Evolutionary conservation across 1,284 basidiomycete species (phyloP).

Genomic region (Cutaneotrichosporon mucoides): DNA sequence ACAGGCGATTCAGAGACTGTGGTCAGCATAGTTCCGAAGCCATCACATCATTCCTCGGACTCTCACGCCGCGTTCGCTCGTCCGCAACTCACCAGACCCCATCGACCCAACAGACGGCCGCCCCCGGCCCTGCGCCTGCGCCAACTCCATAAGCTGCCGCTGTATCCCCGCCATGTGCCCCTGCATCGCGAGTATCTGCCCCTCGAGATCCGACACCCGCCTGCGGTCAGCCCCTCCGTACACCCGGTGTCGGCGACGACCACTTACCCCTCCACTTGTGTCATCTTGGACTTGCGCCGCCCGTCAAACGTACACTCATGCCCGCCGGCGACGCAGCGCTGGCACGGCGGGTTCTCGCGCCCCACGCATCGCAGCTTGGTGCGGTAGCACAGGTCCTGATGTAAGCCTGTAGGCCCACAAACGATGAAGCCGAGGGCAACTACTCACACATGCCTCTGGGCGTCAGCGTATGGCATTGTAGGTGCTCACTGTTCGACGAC

Average conservation of each 20-base stretch:
- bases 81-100: not conserved
- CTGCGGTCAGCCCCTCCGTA: not conserved
- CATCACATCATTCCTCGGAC: too few relatives aligned
- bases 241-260: not conserved
- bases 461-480: not conserved
- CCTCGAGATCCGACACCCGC: not conserved
- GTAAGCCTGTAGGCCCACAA: not conserved
- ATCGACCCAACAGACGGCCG: not conserved
- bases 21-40: too few relatives aligned
- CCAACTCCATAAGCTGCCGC: not conserved
- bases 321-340: conserved; percentile 5
- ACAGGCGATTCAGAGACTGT: too few relatives aligned
- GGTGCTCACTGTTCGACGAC: conserved; percentile 1
- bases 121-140: not conserved
- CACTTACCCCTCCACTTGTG: conserved; percentile 7
- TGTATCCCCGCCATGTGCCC: not conserved
- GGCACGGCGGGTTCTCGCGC: conserved; percentile 9
- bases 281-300: conserved; percentile 10
- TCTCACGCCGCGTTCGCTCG: too few relatives aligned
- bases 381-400: conserved; percentile 9
- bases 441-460: conserved; percentile 1
- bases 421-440: not conserved
- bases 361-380: conserved; percentile 12
- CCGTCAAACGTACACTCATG: conserved; percentile 11
- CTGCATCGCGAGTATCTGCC: conserved; percentile 1